Evolutionary conservation across 1,284 basidiomycete genomes (phyloP).

Genomic region (Malassezia furfur): DNA sequence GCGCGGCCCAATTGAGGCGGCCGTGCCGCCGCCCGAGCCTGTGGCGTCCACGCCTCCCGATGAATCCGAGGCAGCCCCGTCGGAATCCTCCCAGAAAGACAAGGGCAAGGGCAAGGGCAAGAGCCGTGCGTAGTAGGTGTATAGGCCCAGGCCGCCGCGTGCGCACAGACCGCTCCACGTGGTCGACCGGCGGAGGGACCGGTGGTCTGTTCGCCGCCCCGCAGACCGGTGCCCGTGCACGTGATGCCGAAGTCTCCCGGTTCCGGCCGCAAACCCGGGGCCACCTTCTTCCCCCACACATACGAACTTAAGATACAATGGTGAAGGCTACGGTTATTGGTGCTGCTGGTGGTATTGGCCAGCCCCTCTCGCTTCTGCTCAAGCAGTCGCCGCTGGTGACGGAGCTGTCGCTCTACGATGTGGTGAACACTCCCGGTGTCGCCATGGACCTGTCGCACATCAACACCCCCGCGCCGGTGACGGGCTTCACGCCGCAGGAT

Average conservation of each 20-base stretch:
- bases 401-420: slow-evolving; percentile 80
- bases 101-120: slow-evolving; percentile 10
- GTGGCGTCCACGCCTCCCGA: not conserved
- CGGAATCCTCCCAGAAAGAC: not conserved
- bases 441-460: slow-evolving; percentile 89
- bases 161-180: not conserved
- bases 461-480: slow-evolving; percentile 50
- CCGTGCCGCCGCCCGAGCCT: too few species aligned
- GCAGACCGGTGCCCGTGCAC: not conserved
- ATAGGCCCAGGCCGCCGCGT: too few species aligned
- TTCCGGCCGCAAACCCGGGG: not conserved
- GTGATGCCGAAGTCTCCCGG: not conserved
- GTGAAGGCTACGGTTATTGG: slow-evolving; percentile 46
- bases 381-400: slow-evolving; percentile 70
- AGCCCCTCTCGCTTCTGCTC: slow-evolving; percentile 79
- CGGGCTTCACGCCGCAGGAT: slow-evolving; percentile 51
- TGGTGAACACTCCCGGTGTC: slow-evolving; percentile 75
- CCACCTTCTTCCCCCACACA: not conserved
- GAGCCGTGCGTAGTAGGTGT: slow-evolving; percentile 1
- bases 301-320: slow-evolving; percentile 16
- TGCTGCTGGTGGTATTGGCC: slow-evolving; percentile 53
- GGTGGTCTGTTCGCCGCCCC: not conserved
- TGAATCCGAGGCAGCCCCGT: not conserved
- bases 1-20: too few species aligned
- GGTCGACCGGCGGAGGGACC: not conserved